phyloP scores from a whole-genome alignment of 1,284 basidiomycete genomes.

The Ustilago curta region DNA sequence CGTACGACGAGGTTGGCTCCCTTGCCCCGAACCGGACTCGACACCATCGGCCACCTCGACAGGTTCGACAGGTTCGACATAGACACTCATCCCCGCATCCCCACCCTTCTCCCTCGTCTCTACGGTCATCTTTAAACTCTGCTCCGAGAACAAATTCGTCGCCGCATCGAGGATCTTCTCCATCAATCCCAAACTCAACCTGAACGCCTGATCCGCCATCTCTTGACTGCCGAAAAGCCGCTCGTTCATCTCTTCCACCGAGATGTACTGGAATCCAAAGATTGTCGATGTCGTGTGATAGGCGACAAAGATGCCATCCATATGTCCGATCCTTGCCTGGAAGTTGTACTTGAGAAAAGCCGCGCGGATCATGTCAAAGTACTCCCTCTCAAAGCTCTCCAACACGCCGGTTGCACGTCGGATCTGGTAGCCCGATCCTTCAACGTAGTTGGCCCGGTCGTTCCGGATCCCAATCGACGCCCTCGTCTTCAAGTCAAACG shows the following conservation, averaged over 20 bases:
- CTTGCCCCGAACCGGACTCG: background rate
- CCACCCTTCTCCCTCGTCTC: slow-evolving; percentile 42
- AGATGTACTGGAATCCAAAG: slow-evolving; percentile 94
- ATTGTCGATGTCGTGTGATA: slow-evolving; percentile 91
- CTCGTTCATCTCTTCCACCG: slow-evolving; percentile 87
- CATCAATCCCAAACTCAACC: slow-evolving; percentile 79
- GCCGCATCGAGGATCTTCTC: slow-evolving; percentile 79
- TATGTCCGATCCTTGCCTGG: slow-evolving; percentile 94
- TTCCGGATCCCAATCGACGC: slow-evolving; percentile 85
- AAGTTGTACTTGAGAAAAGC: slow-evolving; percentile 96
- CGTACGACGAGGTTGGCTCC: background rate
- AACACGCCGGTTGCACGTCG: slow-evolving; percentile 57
- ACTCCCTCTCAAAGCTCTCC: slow-evolving; percentile 69
- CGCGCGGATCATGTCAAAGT: slow-evolving; percentile 83
- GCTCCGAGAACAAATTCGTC: slow-evolving; percentile 75
- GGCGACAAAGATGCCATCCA: slow-evolving; percentile 95
- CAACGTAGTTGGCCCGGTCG: slow-evolving; percentile 85
- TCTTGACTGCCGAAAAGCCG: slow-evolving; percentile 78
- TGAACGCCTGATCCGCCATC: slow-evolving; percentile 81
- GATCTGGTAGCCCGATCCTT: slow-evolving; percentile 68
- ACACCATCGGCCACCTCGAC: too few relatives aligned
- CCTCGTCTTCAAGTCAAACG: slow-evolving; percentile 96
- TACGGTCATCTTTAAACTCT: slow-evolving; percentile 61
- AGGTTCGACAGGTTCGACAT: slow-evolving; percentile 51
- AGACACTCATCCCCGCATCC: slow-evolving; percentile 46